Evolutionary conservation across 805 yeast genomes (phyloP), one percentile per base, ranked within the genome.

Genomic region (Suhomyces vadensis): DNA sequence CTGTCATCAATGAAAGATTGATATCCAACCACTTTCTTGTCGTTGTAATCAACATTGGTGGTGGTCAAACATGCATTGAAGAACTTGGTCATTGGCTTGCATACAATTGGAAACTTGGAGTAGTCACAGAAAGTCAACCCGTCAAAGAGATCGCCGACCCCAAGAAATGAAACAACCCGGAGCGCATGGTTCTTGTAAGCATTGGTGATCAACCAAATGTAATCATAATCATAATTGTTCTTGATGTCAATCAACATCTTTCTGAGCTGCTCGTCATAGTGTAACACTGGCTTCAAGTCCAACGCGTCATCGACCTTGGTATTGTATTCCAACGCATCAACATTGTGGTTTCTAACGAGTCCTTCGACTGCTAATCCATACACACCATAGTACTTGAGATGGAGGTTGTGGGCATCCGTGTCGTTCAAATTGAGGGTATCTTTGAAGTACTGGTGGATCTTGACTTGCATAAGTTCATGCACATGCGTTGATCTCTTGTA

Each of bases 351-450:
- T 49, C 83, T 65, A 6, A 81, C 85, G 37, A 92, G 72, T 0
- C 99, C 99, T 64, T 92, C 96, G 41, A 92, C 80, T 0, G 98
- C 97, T 47, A 92, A 74, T 1, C 99, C 99, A 57, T 90, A 92
- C 37, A 85, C 84, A 54, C 79, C 79, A 61, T 92, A 94, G 67
- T 92, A 92, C 49, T 75, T 74, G 61, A 71, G 69, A 59, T 89
- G 95, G 49, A 94, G 72, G 17, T 67, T 57, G 44, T 75, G 77
- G 1, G 99, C 98, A 9, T 85, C 89, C 35, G 82, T 85, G 50
- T 83, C 89, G 37, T 73, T 69, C 33, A 92, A 66, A 14, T 72
- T 58, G 41, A 92, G 71, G 38, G 76, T 73, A 43, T 75, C 74
- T 55, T 82, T 84, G 70, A 94, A 89, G 65, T 85, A 92, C 37